Conservation (phyloP, 1,139 yeast genomes). For the Debaryomyces psychrophilus region DNA sequence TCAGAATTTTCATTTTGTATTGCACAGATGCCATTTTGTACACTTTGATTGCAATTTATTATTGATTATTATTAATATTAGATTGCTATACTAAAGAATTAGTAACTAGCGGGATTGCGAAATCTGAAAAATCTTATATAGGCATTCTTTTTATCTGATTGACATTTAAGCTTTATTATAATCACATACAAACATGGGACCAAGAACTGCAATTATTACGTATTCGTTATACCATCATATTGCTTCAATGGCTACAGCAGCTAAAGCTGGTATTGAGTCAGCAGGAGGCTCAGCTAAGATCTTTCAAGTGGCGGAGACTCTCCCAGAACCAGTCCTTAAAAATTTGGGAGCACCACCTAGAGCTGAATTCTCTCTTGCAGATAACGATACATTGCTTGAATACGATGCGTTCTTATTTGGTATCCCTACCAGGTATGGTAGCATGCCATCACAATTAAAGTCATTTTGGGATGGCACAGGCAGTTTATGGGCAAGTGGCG, state of each 20-base stretch:
- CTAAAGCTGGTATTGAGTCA: slow-evolving; percentile 38
- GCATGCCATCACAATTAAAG: slow-evolving; percentile 43
- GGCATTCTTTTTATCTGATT: no score
- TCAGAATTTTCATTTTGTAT: no score
- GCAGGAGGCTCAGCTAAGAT: slow-evolving; percentile 44
- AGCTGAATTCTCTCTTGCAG: slow-evolving; percentile 37
- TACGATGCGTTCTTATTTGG: slow-evolving; percentile 46
- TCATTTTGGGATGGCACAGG: slow-evolving; percentile 45
- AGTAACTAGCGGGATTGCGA: neutral
- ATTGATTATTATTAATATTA: neutral
- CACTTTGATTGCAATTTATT: no score
- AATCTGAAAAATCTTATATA: neutral
- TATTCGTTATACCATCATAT: slow-evolving; percentile 44
- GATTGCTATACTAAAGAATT: neutral
- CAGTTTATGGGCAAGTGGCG: slow-evolving; percentile 41
- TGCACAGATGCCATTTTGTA: no score
- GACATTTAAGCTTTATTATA: neutral
- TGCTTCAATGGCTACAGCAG: slow-evolving; percentile 37
- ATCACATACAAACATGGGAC: slow-evolving; percentile 22
- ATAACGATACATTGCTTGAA: slow-evolving; percentile 32
- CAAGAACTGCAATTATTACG: slow-evolving; percentile 41
- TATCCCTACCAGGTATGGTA: slow-evolving; percentile 44
- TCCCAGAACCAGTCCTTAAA: slow-evolving; percentile 32
- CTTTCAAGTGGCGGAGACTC: slow-evolving; percentile 43
- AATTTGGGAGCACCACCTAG: slow-evolving; percentile 37